These are phyloP conservation scores for Epichloe sibirici DNA, from an alignment of 2,329 filamentous ascomycete genomes.

Conservation along the genomic window DNA sequence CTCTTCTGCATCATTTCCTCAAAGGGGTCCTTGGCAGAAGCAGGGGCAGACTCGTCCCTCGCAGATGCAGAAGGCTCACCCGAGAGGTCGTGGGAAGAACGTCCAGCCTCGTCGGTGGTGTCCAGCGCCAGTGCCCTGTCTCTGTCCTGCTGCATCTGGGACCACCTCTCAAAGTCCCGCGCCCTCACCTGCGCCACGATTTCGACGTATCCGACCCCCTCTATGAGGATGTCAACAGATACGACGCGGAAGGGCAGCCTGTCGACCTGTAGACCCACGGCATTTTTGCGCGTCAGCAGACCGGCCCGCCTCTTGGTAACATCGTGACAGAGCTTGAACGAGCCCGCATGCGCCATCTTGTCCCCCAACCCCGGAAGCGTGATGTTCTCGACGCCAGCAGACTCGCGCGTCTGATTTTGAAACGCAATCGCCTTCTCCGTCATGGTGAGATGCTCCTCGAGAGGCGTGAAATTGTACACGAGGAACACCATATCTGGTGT, in stretches of 20 bases:
- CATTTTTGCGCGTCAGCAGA: conserved; percentile 52
- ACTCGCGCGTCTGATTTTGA: conserved; percentile 49
- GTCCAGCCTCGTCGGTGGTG: conserved; percentile 4
- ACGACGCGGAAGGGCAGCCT: conserved; percentile 69
- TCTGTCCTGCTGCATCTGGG: conserved; percentile 8
- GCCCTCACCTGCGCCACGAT: conserved; percentile 68
- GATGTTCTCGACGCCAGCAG: conserved; percentile 50
- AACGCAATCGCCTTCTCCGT: conserved; percentile 70
- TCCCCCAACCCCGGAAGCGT: conserved; percentile 43
- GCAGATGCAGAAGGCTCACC: conserved; percentile 1
- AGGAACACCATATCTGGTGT: conserved; percentile 52
- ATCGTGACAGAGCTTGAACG: conserved; percentile 64
- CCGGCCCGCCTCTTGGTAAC: conserved; percentile 72
- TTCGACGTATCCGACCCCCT: conserved; percentile 91
- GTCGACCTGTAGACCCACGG: conserved; percentile 50
- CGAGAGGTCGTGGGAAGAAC: neutral
- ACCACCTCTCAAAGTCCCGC: conserved; percentile 24
- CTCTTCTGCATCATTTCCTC: conserved; percentile 15
- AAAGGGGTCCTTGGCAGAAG: conserved; percentile 12
- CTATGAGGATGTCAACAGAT: conserved; percentile 73
- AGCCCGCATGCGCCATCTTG: conserved; percentile 57
- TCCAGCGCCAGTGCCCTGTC: conserved; percentile 12
- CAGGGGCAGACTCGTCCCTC: neutral
- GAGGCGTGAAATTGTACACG: conserved; percentile 75
- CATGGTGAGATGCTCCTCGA: conserved; percentile 62